Evolutionary conservation across 352 stramenopile genomes (phyloP).

Genomic region (Paralagenidium karlingii): DNA sequence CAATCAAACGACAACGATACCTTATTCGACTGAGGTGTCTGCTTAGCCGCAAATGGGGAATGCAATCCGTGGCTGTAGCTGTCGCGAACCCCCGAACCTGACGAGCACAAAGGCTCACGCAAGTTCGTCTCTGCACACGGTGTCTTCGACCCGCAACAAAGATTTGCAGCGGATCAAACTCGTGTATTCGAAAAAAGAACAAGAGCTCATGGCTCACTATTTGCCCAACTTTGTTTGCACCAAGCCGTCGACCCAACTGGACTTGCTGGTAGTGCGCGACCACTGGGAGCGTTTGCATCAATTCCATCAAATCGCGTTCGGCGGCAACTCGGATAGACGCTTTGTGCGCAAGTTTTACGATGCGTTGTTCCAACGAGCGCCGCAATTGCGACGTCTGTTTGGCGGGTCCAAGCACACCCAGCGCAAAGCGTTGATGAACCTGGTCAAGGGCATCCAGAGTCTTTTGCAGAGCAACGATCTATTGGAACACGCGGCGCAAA

Average conservation of each 20-base stretch:
- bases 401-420: conserved; percentile 41
- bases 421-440: conserved; percentile 44
- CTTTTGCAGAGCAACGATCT: no score
- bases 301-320: conserved; percentile 8
- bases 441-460: conserved; percentile 47
- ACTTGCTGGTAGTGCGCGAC: conserved; percentile 13
- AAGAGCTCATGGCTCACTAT: conserved; percentile 10
- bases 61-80: no score
- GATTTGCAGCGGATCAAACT: no score
- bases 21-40: no score
- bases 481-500: conserved; percentile 10
- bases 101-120: no score
- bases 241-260: no score
- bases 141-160: no score
- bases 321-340: conserved; percentile 15
- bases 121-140: no score
- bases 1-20: no score
- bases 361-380: conserved; percentile 41
- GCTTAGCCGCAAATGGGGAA: no score
- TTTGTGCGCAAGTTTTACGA: conserved; percentile 57
- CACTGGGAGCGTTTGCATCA: conserved; percentile 11
- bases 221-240: conserved; percentile 19
- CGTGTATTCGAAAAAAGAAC: no score
- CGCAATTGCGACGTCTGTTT: conserved; percentile 51
- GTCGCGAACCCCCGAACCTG: no score